These are phyloP conservation scores for Phellinidium pouzarii DNA, from an alignment of 1,284 basidiomycete species.

Conservation along the genomic window DNA sequence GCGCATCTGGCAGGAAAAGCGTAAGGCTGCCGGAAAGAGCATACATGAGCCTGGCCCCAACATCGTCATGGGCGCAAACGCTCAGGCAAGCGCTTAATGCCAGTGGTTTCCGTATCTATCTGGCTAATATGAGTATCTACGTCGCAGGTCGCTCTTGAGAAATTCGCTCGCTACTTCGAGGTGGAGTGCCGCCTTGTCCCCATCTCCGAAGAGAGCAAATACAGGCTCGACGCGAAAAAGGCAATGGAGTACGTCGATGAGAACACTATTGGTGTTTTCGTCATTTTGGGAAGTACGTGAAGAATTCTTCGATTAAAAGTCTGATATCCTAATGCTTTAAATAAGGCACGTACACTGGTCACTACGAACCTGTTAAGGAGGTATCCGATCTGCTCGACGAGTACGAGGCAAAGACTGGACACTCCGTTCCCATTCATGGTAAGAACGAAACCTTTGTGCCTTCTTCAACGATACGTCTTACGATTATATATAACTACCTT, in stretches of 20 bases:
- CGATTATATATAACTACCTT: constrained; percentile 10
- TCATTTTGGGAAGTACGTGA: constrained; percentile 68
- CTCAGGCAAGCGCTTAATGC: constrained; percentile 30
- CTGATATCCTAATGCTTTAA: constrained; percentile 15
- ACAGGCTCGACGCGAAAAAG: constrained; percentile 77
- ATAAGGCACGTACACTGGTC: constrained; percentile 82
- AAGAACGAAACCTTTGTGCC: constrained; percentile 24
- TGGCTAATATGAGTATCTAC: neutral
- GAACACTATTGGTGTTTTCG: constrained; percentile 82
- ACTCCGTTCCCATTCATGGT: constrained; percentile 80
- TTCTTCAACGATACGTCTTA: constrained; percentile 8
- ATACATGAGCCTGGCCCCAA: constrained; percentile 81
- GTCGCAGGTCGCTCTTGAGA: constrained; percentile 71
- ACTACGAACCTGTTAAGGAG: constrained; percentile 87
- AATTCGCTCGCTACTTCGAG: constrained; percentile 90
- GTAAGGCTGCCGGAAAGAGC: constrained; percentile 81
- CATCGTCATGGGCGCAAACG: constrained; percentile 77
- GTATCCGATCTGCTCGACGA: constrained; percentile 83
- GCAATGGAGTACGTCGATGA: constrained; percentile 88
- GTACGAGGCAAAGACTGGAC: constrained; percentile 77
- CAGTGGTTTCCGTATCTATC: neutral
- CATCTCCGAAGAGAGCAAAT: constrained; percentile 68
- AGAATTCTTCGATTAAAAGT: constrained; percentile 22
- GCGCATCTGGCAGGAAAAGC: constrained; percentile 85
- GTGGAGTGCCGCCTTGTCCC: constrained; percentile 82